Conservation (phyloP, 345 rosid species). For the Dimocarpus longan region DNA sequence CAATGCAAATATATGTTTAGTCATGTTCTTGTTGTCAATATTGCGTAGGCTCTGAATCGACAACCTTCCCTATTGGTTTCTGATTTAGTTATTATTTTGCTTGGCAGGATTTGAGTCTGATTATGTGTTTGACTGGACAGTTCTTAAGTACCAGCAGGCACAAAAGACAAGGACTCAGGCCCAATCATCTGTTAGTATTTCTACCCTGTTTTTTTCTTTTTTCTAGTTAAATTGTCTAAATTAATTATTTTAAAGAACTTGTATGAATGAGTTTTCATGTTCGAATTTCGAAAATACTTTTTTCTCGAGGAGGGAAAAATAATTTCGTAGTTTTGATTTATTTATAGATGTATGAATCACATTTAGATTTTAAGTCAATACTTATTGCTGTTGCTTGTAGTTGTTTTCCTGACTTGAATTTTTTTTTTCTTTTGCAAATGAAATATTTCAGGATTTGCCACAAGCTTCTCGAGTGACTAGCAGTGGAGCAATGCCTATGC, state of each 20-base stretch:
- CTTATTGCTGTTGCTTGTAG: neutral
- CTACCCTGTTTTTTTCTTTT: neutral
- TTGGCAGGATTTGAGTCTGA: slow-evolving; percentile 49
- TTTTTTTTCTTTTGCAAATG: slow-evolving; percentile 1
- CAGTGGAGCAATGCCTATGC: slow-evolving; percentile 30
- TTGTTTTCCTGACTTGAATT: slow-evolving; percentile 6
- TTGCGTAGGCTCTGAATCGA: neutral
- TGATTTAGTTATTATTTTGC: neutral
- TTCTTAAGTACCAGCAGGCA: slow-evolving; percentile 48
- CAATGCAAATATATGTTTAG: neutral
- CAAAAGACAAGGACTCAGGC: slow-evolving; percentile 25
- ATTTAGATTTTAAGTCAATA: neutral
- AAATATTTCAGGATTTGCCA: slow-evolving; percentile 33
- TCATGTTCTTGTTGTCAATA: neutral
- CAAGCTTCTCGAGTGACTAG: slow-evolving; percentile 33
- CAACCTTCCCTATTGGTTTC: neutral
- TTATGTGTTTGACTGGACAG: slow-evolving; percentile 56
- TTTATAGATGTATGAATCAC: neutral
- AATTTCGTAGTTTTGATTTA: neutral
- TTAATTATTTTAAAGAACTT: neutral
- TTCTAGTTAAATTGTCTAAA: neutral
- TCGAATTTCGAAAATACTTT: neutral
- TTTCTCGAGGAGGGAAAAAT: neutral
- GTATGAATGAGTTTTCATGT: neutral
- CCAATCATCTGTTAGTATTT: slow-evolving; percentile 24